Evolutionary conservation across 495 filamentous ascomycete species (phyloP).

Genomic region (Chaetomium cochliodes): DNA sequence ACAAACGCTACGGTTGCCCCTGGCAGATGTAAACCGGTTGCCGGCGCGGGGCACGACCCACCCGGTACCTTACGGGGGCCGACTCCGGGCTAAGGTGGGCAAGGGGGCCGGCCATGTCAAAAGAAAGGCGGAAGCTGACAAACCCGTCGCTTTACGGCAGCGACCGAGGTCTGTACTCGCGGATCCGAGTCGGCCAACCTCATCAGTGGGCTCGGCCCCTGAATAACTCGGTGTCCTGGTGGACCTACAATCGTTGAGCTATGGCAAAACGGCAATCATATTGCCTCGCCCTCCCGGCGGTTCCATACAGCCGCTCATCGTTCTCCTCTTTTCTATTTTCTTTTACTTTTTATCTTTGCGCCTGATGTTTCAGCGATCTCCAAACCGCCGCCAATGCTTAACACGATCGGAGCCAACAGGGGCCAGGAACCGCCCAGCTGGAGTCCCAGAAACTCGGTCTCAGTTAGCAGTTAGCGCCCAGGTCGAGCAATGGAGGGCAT

Average conservation of each 20-base stretch:
- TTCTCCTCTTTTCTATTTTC: background rate
- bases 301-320: slow-evolving; percentile 14
- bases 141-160: too few relatives aligned
- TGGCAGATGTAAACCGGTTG: too few relatives aligned
- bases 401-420: background rate
- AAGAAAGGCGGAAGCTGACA: too few relatives aligned
- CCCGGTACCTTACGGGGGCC: too few relatives aligned
- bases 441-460: background rate
- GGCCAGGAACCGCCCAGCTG: slow-evolving; percentile 6
- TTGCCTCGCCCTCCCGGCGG: slow-evolving; percentile 9
- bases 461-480: slow-evolving; percentile 20
- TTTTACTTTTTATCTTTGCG: background rate
- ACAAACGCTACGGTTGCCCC: too few relatives aligned
- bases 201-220: background rate
- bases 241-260: too few relatives aligned
- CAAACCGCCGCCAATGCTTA: slow-evolving; percentile 22
- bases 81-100: too few relatives aligned
- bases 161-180: too few relatives aligned
- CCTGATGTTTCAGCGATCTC: slow-evolving; percentile 18
- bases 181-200: background rate
- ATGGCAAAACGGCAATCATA: too few relatives aligned
- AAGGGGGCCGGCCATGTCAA: too few relatives aligned
- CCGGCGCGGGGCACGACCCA: too few relatives aligned
- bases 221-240: background rate
- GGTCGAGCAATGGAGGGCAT: slow-evolving; percentile 23